These are phyloP conservation scores for Laguncularia racemosa DNA, from an alignment of 345 rosid genomes.

Conservation along the genomic window DNA sequence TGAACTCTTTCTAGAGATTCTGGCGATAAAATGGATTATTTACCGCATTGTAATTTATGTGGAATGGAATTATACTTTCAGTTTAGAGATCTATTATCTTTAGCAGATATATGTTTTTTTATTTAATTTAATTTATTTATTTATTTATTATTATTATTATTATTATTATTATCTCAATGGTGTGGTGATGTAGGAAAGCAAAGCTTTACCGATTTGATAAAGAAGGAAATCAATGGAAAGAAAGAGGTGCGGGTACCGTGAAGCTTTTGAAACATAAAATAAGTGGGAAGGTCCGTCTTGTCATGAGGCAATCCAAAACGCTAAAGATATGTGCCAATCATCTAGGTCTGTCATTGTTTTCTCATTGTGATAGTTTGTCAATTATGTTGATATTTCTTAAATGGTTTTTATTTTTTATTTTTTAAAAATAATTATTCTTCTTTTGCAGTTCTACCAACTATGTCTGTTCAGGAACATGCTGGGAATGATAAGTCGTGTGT, in stretches of 20 bases:
- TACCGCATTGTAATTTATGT: too few species aligned
- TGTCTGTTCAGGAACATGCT: slow-evolving; percentile 51
- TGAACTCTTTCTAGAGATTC: too few species aligned
- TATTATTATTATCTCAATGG: slow-evolving; percentile 1
- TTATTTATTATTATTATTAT: too few species aligned
- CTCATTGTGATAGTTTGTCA: not conserved
- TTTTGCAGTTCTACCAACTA: slow-evolving; percentile 26
- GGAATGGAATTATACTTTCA: too few species aligned
- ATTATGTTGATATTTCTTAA: too few species aligned
- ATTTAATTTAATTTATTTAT: too few species aligned
- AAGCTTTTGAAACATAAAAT: slow-evolving; percentile 80
- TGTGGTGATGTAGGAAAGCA: slow-evolving; percentile 47
- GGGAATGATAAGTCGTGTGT: slow-evolving; percentile 77
- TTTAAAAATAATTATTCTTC: too few species aligned
- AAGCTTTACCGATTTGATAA: slow-evolving; percentile 84
- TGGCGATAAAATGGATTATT: too few species aligned
- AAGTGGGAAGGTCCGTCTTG: slow-evolving; percentile 75
- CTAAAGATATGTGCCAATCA: slow-evolving; percentile 99
- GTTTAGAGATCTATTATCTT: too few species aligned
- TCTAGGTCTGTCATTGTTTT: slow-evolving; percentile 32
- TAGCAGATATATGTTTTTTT: not conserved
- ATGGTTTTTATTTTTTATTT: not conserved
- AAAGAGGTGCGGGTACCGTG: slow-evolving; percentile 88
- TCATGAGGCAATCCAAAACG: slow-evolving; percentile 90
- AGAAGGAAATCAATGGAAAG: slow-evolving; percentile 86